Evolutionary conservation across 2,329 filamentous ascomycete genomes (phyloP), one percentile per base, ranked within the genome.

Genomic region (Cercospora sp.): DNA sequence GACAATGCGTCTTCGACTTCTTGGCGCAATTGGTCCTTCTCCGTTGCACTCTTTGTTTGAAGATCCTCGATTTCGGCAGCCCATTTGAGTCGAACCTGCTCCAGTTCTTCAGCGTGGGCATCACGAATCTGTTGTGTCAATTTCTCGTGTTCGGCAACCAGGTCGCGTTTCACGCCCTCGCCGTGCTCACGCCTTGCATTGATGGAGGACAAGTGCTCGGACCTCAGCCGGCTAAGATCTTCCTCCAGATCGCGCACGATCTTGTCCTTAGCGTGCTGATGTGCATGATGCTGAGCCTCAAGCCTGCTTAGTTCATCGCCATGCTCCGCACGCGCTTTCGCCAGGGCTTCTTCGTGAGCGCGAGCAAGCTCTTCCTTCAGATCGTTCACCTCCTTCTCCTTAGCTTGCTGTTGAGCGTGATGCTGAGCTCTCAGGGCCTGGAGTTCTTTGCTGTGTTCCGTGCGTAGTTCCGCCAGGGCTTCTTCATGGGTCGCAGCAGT

Each of bases 61-160:
- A 68, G 18, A 7, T 64, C 53, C 39, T 70, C 62, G 31, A n/a
- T 64, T 30, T 71, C 68, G 36, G 59, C 33, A 12, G 70, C 63
- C 33, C 70, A 42, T 20, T 70, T 62, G 10, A 63, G 57, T 57
- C 63, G 57, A 60, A 65, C 4, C 20, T 66, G 65, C 31, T 70
- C 63, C 28, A 68, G 53, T n/a, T 65, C 59, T n/a, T 61, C 36
- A n/a, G 61, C 31, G 28, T 70, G 65, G 12, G 12, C 23, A 20
- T 59, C 53, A 16, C 55, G 63, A n/a, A 66, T 39, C 13, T 62
- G 31, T 26, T 65, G 28, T n/a, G 31, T 33, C n/a, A 26, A 39
- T 33, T 23, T 60, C 10, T 64, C 65, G 33, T 69, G 63, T 5
- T 62, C 60, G 16, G 58, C 61, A 39, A 36, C 23, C 45, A 64